These are phyloP conservation scores for Lasiodiplodia hormozganensis DNA, from an alignment of 2,329 filamentous ascomycete genomes.

Conservation along the genomic window DNA sequence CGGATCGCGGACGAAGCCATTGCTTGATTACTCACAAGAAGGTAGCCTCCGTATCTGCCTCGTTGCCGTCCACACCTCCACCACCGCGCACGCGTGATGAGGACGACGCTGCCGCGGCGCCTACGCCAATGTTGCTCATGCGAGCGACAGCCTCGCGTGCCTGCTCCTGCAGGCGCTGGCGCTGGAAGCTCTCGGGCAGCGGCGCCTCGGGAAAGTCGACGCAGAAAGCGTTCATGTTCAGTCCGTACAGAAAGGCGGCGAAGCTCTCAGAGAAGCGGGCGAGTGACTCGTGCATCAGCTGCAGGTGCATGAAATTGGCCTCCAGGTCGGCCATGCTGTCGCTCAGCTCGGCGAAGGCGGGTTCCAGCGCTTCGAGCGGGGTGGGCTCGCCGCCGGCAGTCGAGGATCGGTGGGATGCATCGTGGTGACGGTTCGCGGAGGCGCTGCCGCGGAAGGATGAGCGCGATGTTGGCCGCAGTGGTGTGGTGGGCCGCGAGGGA, in stretches of 20 bases:
- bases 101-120: neutral
- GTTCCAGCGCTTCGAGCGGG: slow-evolving; percentile 83
- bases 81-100: neutral
- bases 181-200: slow-evolving; percentile 80
- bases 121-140: slow-evolving; percentile 7
- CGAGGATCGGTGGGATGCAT: slow-evolving; percentile 43
- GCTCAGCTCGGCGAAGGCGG: slow-evolving; percentile 89
- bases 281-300: slow-evolving; percentile 94
- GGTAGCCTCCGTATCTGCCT: slow-evolving; percentile 72
- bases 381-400: slow-evolving; percentile 60
- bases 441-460: slow-evolving; percentile 77
- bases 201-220: slow-evolving; percentile 97
- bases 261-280: slow-evolving; percentile 95
- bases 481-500: slow-evolving; percentile 83
- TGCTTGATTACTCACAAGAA: slow-evolving; percentile 70
- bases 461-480: slow-evolving; percentile 86
- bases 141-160: slow-evolving; percentile 47
- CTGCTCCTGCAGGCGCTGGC: slow-evolving; percentile 54
- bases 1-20: neutral
- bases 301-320: slow-evolving; percentile 96
- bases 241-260: slow-evolving; percentile 89
- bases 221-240: slow-evolving; percentile 99
- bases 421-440: slow-evolving; percentile 50
- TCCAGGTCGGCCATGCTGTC: slow-evolving; percentile 96
- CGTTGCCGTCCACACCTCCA: slow-evolving; percentile 27